Percentiles rank a stretch among this genome's conserved stretches.
Conservation (phyloP, 2,329 filamentous ascomycete genomes). For the Tolypocladium sp. region DNA sequence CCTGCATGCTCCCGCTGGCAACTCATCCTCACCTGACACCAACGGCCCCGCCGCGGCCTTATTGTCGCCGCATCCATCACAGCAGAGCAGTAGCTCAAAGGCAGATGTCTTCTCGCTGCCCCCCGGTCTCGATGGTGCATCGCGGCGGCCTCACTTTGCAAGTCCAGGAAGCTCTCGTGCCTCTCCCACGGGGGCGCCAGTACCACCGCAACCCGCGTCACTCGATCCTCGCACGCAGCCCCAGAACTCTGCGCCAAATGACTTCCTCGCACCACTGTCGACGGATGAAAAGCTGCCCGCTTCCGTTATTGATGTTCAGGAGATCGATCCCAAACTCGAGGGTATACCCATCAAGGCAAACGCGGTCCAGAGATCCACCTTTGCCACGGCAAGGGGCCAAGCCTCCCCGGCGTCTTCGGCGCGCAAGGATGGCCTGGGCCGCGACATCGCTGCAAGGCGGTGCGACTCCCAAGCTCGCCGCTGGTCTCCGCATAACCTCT, state of each 20-base stretch:
- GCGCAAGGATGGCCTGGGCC: conserved; percentile 10
- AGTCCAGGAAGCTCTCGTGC: conserved; percentile 19
- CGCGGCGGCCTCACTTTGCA: conserved; percentile 23
- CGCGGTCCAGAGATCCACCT: conserved; percentile 43
- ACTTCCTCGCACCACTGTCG: conserved; percentile 24
- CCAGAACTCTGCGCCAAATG: conserved; percentile 21
- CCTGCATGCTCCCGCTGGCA: background rate
- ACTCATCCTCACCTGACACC: background rate
- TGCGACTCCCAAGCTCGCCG: background rate
- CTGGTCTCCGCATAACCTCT: background rate
- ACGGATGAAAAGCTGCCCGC: conserved; percentile 22
- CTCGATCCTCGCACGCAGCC: conserved; percentile 37
- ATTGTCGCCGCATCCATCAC: conserved; percentile 10
- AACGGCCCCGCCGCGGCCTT: background rate
- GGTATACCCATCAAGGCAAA: conserved; percentile 47
- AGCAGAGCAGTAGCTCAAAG: conserved; percentile 9
- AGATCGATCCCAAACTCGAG: conserved; percentile 50
- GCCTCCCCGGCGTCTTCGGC: conserved; percentile 19
- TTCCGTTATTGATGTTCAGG: conserved; percentile 46
- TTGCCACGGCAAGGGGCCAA: conserved; percentile 26
- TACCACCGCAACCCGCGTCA: conserved; percentile 26
- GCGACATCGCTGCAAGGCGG: background rate
- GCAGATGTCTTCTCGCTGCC: conserved; percentile 17
- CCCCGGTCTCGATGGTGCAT: conserved; percentile 22
- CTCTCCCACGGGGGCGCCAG: conserved; percentile 24